phyloP scores from a whole-genome alignment of 1,284 basidiomycete genomes.

The Prillingera fragicola region DNA sequence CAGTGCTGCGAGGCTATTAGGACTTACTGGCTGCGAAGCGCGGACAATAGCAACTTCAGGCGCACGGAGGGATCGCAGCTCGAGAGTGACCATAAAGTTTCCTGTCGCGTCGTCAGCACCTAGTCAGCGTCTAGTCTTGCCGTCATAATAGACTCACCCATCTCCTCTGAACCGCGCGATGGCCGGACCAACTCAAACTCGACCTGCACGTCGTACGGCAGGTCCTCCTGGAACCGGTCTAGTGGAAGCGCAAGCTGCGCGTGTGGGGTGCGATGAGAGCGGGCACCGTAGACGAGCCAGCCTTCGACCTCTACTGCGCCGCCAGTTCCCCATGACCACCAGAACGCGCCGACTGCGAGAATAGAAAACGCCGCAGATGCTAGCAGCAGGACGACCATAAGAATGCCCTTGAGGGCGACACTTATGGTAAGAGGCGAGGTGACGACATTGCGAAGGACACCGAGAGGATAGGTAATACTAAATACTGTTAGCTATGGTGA shows the following conservation, averaged over 20 bases:
- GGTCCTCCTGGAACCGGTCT: conserved; percentile 41
- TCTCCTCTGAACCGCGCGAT: conserved; percentile 24
- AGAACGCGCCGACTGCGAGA: conserved; percentile 45
- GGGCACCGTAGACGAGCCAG: conserved; percentile 42
- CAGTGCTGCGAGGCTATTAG: background rate
- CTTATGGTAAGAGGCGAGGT: conserved; percentile 45
- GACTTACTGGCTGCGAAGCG: conserved; percentile 42
- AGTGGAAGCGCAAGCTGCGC: conserved; percentile 29
- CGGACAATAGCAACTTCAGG: conserved; percentile 25
- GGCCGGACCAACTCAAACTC: conserved; percentile 47
- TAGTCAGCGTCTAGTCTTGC: no score
- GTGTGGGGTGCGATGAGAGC: conserved; percentile 38
- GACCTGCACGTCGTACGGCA: conserved; percentile 46
- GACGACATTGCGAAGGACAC: conserved; percentile 29
- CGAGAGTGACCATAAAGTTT: conserved; percentile 47
- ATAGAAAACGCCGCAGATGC: conserved; percentile 38
- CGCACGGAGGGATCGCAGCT: conserved; percentile 30
- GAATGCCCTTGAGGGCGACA: conserved; percentile 34
- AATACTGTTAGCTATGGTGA: conserved; percentile 3
- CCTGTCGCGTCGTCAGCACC: no score
- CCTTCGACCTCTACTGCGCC: conserved; percentile 45
- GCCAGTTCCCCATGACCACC: conserved; percentile 46
- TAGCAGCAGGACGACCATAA: conserved; percentile 33
- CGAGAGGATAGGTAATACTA: conserved; percentile 38
- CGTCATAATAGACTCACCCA: conserved; percentile 34